Evolutionary conservation across 2,329 filamentous ascomycete species (phyloP).

Genomic region (Aspergillus bombycis): DNA sequence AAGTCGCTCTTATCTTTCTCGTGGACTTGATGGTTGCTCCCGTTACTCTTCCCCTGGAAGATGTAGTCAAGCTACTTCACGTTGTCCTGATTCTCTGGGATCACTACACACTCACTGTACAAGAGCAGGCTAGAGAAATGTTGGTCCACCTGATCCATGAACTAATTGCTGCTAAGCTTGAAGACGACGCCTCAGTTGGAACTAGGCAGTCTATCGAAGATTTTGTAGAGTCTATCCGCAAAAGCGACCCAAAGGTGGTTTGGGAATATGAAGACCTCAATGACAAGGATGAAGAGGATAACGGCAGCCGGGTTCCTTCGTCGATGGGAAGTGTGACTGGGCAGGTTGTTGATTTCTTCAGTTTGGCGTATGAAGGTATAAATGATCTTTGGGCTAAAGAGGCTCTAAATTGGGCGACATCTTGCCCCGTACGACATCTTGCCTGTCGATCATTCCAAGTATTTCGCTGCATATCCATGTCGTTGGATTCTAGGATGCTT

Average conservation of each 20-base stretch:
- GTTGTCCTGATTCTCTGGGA: constrained; percentile 95
- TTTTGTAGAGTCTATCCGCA: constrained; percentile 82
- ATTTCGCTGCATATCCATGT: constrained; percentile 89
- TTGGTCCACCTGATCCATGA: constrained; percentile 96
- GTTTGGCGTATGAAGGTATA: constrained; percentile 79
- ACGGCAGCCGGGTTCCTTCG: constrained; percentile 77
- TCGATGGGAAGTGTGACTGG: constrained; percentile 85
- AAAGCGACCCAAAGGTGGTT: constrained; percentile 79
- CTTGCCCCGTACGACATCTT: constrained; percentile 90
- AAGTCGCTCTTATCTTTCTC: constrained; percentile 87
- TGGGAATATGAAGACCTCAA: constrained; percentile 96
- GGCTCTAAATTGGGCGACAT: constrained; percentile 93
- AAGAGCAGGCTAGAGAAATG: constrained; percentile 97
- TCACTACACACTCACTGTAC: constrained; percentile 90
- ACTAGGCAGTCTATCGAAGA: constrained; percentile 80
- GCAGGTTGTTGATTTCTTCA: constrained; percentile 83
- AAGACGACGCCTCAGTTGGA: constrained; percentile 69
- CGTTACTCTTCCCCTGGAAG: constrained; percentile 75
- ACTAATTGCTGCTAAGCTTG: constrained; percentile 77
- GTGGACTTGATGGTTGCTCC: constrained; percentile 97
- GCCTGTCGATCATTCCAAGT: constrained; percentile 97
- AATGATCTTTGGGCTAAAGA: constrained; percentile 90
- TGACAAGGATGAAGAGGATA: constrained; percentile 70
- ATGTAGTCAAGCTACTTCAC: constrained; percentile 83
- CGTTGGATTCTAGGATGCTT: constrained; percentile 89